Evolutionary conservation across 129 eudicot species (phyloP).

Genomic region (Flaveria bidentis): DNA sequence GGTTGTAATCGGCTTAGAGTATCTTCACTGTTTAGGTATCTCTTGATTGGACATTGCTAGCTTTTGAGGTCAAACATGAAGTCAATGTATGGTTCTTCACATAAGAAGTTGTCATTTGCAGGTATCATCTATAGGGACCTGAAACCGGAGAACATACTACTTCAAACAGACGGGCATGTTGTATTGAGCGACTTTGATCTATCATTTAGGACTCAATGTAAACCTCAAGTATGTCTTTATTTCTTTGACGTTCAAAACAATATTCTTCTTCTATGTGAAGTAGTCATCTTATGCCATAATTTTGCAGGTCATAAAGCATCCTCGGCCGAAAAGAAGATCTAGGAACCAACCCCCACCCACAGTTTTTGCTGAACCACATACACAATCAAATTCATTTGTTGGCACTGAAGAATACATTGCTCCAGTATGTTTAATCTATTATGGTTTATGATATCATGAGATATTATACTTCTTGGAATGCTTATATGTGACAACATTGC

Average conservation of each 20-base stretch:
- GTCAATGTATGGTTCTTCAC: slow-evolving; percentile 2
- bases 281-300: not conserved
- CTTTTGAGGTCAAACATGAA: not conserved
- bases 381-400: slow-evolving; percentile 96
- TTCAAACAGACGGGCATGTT: slow-evolving; percentile 83
- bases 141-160: slow-evolving; percentile 96
- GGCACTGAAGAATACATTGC: slow-evolving; percentile 99
- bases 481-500: slow-evolving; percentile 37
- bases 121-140: slow-evolving; percentile 93
- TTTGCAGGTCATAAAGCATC: slow-evolving; percentile 73
- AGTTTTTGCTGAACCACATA: slow-evolving; percentile 77
- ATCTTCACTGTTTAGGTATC: slow-evolving; percentile 97
- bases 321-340: slow-evolving; percentile 62
- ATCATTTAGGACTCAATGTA: slow-evolving; percentile 82
- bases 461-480: not conserved
- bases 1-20: slow-evolving; percentile 91
- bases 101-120: slow-evolving; percentile 29
- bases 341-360: slow-evolving; percentile 78
- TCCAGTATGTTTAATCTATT: slow-evolving; percentile 56
- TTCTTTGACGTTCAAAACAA: not conserved
- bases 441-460: not conserved
- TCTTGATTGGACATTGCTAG: not conserved
- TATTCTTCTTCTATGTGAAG: not conserved
- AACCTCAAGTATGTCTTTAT: slow-evolving; percentile 71
- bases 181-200: slow-evolving; percentile 94